These are phyloP conservation scores for Xerocomus minutiporus DNA, from an alignment of 1,284 basidiomycete species.

Conservation along the genomic window DNA sequence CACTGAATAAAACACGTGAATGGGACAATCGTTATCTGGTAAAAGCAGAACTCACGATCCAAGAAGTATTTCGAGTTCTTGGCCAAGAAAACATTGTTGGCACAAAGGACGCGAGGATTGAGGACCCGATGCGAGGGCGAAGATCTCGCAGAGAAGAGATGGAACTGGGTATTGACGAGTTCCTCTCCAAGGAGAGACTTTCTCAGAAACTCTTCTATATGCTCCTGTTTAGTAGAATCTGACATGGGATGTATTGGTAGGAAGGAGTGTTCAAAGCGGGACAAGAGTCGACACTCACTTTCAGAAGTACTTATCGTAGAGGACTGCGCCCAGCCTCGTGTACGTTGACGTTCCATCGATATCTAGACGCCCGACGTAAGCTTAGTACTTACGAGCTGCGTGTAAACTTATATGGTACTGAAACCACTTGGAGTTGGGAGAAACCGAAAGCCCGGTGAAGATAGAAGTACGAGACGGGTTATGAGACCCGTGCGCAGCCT, in stretches of 20 bases:
- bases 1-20: too few relatives aligned
- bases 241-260: background rate
- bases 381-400: background rate
- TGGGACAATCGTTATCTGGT: too few relatives aligned
- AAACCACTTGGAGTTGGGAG: too few relatives aligned
- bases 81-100: constrained; percentile 19
- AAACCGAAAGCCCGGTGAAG: background rate
- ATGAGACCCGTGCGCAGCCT: background rate
- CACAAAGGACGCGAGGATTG: constrained; percentile 18
- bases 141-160: constrained; percentile 24
- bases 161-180: constrained; percentile 26
- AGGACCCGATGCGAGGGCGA: background rate
- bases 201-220: constrained; percentile 17
- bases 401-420: too few relatives aligned
- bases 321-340: background rate
- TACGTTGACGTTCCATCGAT: background rate
- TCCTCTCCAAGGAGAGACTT: constrained; percentile 26
- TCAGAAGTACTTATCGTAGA: background rate
- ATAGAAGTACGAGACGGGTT: background rate
- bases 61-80: constrained; percentile 23
- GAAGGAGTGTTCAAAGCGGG: too few relatives aligned
- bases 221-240: constrained; percentile 6
- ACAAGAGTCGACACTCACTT: background rate
- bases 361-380: background rate
- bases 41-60: constrained; percentile 12